Base-by-base conservation (phyloP, 805 yeast species). In the Saccharomycodes ludwigii region DNA sequence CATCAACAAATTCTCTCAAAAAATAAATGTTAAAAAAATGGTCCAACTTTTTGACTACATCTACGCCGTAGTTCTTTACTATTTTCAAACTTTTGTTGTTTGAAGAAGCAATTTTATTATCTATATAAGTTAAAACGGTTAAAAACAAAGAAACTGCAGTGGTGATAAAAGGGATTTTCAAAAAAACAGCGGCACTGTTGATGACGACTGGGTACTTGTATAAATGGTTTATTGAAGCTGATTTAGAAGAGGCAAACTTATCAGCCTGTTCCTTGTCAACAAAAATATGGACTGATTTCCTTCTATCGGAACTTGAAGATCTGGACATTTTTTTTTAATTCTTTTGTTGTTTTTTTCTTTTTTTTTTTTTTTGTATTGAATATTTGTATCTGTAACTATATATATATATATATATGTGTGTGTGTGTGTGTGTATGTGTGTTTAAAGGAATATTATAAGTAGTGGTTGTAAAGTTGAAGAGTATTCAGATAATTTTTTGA, bases 1-100 rank as follows among this genome's bases (percentile, higher is more conserved):
- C 42, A 37, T 49, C 50, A 6, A 53, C 29, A 33, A 57, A 57
- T 33, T 50, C 55, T 17, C 50, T 42, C 27, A 53, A 34, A n/a
- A 52, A 36, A 18, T 52, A 31, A 6, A 44, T 17, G 21, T 51
- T 48, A 28, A 52, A 31, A 18, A 48, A 19, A 27, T 43, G 46
- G 30, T 53, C 58, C 20, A 44, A 4, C 25, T 35, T 40, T 34
- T 26, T 30, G 17, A 36, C 36, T 3, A 35, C 19, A 15, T 36
- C 41, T 21, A 33, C 34, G 8, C 38, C 23, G 14, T 29, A 21
- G 24, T 44, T 41, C 32, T 40, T 42, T 11, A 34, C 29, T 4
- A 30, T 34, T 23, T 43, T 47, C 24, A 42, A 35, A 13, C 32
- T 29, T 6, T 50, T 50, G 5, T 47, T 35, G 10, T 20, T 31